Evolutionary conservation across 805 yeast species (phyloP), one percentile per base, ranked within the genome.

Genomic region (Starmerella bombi): DNA sequence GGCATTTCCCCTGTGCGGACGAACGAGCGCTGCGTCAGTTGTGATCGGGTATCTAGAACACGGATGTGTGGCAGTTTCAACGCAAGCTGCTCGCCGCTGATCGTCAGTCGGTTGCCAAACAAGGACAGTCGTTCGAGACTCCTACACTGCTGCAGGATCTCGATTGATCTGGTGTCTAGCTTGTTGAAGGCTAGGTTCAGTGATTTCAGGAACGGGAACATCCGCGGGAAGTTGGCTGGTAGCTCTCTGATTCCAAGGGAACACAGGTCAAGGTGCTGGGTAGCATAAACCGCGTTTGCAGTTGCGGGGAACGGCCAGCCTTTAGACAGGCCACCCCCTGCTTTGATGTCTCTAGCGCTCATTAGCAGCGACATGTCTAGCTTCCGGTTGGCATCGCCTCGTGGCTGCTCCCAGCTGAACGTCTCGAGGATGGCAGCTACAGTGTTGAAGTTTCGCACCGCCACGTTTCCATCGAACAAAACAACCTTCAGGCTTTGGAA

Each of bases 131-230:
- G 46, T 20, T 44, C 47, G 8, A 53, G 45, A 9, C 32, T 32
- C n/a, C n/a, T 19, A 39, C 52, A 48, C 25, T 32, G 21, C 1
- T 37, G 9, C 5, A 53, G 21, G 2, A 40, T 28, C 4, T 33
- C 20, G 2, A 49, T 38, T 15, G 37, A 25, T 2, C 34, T 29
- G 18, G 48, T 46, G 8, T 36, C 40, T 8, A 53, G 48, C 14
- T 44, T 37, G 36, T 53, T 53, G 37, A 49, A 51, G 1, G 54
- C 43, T 3, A 53, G 41, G 27, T 52, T 49, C 27, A 50, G 40
- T 16, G 49, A 37, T 15, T 29, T 31, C 31, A 53, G 27, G 17
- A 48, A 42, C 3, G 57, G 57, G 32, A 53, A 47, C 38, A 30
- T 34, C 12, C 8, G 20, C 2, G 48, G 37, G 12, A 53, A 40